These are phyloP conservation scores for Ceratobasidium sp. DNA, from an alignment of 1,284 basidiomycete species.

Conservation along the genomic window DNA sequence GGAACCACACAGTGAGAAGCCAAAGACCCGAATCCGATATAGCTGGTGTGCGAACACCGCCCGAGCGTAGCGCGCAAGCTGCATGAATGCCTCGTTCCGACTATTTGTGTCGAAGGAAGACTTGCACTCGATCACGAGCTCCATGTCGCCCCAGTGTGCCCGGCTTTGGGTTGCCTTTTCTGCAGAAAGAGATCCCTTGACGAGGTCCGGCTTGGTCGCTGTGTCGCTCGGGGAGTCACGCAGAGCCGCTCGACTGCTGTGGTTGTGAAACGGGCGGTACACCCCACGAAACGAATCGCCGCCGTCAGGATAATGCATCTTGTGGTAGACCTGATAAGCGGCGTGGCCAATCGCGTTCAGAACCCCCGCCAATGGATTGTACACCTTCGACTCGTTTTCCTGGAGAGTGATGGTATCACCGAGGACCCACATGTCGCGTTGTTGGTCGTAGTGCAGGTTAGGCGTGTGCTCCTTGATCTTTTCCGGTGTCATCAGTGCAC, in stretches of 20 bases:
- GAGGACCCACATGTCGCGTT: neutral
- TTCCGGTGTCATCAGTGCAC: neutral
- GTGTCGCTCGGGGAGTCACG: slow-evolving; percentile 19
- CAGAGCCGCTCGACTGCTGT: neutral
- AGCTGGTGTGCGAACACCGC: slow-evolving; percentile 26
- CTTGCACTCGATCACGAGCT: slow-evolving; percentile 37
- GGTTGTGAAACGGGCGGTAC: neutral
- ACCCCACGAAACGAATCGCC: neutral
- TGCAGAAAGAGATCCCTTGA: neutral
- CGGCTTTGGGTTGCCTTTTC: neutral
- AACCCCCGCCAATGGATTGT: neutral
- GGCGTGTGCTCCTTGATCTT: neutral
- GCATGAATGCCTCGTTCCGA: slow-evolving; percentile 14
- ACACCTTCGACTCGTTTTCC: neutral
- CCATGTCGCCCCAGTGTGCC: slow-evolving; percentile 28
- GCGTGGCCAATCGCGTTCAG: slow-evolving; percentile 9
- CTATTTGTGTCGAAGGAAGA: neutral
- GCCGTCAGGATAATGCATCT: neutral
- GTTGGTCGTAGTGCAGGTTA: neutral
- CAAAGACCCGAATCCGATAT: neutral
- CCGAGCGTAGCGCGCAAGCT: slow-evolving; percentile 34
- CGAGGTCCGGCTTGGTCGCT: neutral
- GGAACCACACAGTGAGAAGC: slow-evolving; percentile 10
- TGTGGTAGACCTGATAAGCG: neutral
- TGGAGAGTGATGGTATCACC: neutral